A percentile compares a stretch with the other conserved stretches of the same genome.
These are phyloP conservation scores for Solanum hybrid DNA, from an alignment of 305 asterid species.

Conservation along the genomic window DNA sequence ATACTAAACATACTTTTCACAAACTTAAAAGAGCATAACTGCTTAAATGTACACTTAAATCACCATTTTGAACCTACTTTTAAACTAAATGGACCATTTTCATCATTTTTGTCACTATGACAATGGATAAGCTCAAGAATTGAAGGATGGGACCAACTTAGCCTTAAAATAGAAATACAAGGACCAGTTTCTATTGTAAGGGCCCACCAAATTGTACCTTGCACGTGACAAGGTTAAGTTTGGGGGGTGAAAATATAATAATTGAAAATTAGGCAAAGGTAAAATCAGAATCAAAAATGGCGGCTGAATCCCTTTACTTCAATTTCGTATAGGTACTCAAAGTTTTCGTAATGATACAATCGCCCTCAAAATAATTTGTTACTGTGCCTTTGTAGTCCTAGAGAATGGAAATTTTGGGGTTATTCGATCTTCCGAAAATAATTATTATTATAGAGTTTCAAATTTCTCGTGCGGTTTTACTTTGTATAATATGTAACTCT, in stretches of 20 bases:
- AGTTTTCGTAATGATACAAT: background rate
- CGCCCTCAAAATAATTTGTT: background rate
- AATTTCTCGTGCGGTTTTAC: too few species aligned
- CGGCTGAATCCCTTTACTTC: background rate
- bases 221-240: background rate
- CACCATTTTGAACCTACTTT: background rate
- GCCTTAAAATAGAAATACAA: background rate
- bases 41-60: background rate
- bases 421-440: background rate
- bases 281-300: background rate
- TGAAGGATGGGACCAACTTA: background rate
- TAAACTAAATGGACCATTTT: background rate
- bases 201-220: background rate
- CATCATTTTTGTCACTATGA: background rate
- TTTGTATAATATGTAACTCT: background rate
- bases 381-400: background rate
- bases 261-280: background rate
- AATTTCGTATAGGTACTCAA: background rate
- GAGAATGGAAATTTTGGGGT: background rate
- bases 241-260: background rate
- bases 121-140: background rate
- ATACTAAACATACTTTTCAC: background rate
- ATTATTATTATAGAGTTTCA: too few species aligned
- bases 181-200: background rate
- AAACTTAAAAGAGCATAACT: background rate